Base-by-base conservation (phyloP, 2,329 filamentous ascomycete genomes). In the Diaporthe destruens region DNA sequence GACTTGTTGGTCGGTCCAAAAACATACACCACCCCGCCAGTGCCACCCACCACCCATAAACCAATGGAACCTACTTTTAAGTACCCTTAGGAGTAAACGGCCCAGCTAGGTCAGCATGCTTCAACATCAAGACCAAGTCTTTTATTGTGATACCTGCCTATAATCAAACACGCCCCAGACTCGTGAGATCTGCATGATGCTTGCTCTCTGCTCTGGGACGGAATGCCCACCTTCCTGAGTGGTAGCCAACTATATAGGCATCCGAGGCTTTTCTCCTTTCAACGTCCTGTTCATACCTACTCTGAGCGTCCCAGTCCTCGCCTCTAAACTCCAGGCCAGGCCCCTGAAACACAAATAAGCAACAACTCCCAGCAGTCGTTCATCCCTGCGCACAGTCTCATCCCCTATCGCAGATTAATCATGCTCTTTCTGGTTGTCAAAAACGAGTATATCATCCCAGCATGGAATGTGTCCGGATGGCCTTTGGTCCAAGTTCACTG, bases 401-500 rank as follows among this genome's bases (percentile, higher is more conserved):
- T n/a, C 5, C 12, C 39, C 7, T 18, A n/a, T 1, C 14, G 47
- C 61, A 42, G 18, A 42, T 42, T 42, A 42, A 42, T 42, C 6
- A 29, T 39, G n/a, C 25, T 34, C 44, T n/a, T 39, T 51, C 12
- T 5, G 16, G 6, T 8, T 51, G 47, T 9, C 8, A 11, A 51
- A 12, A 12, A 5, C 49, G 36, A 44, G 49, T 61, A 54, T 51
- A 16, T 56, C n/a, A 88, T 69, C 82, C 82, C 32, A 89, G 83
- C 85, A 89, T 86, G 4, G 87, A 88, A 77, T 88, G 87, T 57
- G 83, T 85, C 57, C 87, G 83, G 72, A 89, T 84, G 14, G 81
- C 87, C 82, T 88, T 89, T 74, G 87, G 87, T 1, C 87, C 87
- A 54, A 88, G 78, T 72, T 89, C 87, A 75, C 87, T 89, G 23